Percentiles rank a stretch among this genome's conserved stretches.
phyloP scores from a whole-genome alignment of 371 early-diverging fungal genomes.

The Mucor indicus region DNA sequence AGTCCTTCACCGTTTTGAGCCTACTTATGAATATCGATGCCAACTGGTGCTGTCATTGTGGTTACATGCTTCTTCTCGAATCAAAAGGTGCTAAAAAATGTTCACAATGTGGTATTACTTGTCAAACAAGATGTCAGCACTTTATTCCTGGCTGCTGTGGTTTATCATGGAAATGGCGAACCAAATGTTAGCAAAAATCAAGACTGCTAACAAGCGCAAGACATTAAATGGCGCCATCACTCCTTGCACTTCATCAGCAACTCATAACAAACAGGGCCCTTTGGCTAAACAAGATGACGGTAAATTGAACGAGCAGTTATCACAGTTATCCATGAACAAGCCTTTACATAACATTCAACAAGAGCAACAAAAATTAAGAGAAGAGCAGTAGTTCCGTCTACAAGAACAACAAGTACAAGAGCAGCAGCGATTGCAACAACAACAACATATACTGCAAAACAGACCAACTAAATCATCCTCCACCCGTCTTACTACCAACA shows the following conservation, averaged over 20 bases:
- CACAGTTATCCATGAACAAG: constrained; percentile 12
- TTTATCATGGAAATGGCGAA: constrained; percentile 83
- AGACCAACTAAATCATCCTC: constrained; percentile 6
- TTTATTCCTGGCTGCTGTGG: constrained; percentile 95
- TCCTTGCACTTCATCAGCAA: constrained; percentile 8
- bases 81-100: constrained; percentile 67
- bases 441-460: no score
- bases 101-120: constrained; percentile 76
- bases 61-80: constrained; percentile 90
- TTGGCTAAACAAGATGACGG: constrained; percentile 5
- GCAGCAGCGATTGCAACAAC: not conserved
- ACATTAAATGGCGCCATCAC: constrained; percentile 13
- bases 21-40: constrained; percentile 73
- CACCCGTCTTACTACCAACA: constrained; percentile 15
- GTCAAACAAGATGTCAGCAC: constrained; percentile 86
- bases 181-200: constrained; percentile 77
- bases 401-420: constrained; percentile 1
- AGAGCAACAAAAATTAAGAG: no score
- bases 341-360: constrained; percentile 14
- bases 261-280: constrained; percentile 9
- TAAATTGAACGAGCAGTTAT: not conserved
- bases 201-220: constrained; percentile 52
- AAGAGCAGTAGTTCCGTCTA: no score
- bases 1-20: constrained; percentile 93
- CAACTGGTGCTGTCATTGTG: constrained; percentile 98